Evolutionary conservation across 2,329 filamentous ascomycete genomes (phyloP), one percentile per base, ranked within the genome.

Genomic region (Sporothrix sp.): DNA sequence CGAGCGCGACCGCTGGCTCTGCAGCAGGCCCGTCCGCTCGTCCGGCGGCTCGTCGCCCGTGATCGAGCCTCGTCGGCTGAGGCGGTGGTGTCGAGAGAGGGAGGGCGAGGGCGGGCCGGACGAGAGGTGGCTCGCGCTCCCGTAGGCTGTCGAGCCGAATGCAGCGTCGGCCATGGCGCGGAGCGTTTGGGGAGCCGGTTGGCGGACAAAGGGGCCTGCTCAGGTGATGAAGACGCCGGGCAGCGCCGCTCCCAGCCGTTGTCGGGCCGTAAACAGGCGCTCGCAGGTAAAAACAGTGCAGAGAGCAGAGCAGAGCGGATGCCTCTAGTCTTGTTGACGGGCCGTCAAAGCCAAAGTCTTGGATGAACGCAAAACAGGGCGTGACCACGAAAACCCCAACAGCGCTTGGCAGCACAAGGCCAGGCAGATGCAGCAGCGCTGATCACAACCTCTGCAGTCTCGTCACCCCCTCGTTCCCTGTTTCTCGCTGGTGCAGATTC

Each of bases 31-130:
- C 11, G 63, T 59, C 16, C 62, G 59, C 56, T 66, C 63, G 56
- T 66, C 63, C 6, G 61, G 57, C 16, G 35, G 57, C 56, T 9
- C 50, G 33, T 45, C 58, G 50, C 49, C 59, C 57, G 55, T 54
- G 50, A 36, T 35, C 42, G 57, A 50, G 35, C 51, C 56, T 21
- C 48, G 61, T 11, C 62, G 59, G 43, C 63, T 60, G 39, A 51
- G 39, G 33, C 52, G 53, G 18, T 53, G 39, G 27, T 52, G 51
- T 4, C 56, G 56, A 2, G 54, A 49, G 11, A 54, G 43, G n/a
- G 60, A 60, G 6, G 63, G 63, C 4, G 62, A 65, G n/a, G 58
- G 56, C 4, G 63, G 63, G 3, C 60, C 56, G 14, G 63, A 64
- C 27, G 58, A 54, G 47, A 58, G 59, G 3, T 38, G 38, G 33